Evolutionary conservation across 2,329 filamentous ascomycete species (phyloP), one percentile per base, ranked within the genome.

Genomic region (Gyromitra esculenta): DNA sequence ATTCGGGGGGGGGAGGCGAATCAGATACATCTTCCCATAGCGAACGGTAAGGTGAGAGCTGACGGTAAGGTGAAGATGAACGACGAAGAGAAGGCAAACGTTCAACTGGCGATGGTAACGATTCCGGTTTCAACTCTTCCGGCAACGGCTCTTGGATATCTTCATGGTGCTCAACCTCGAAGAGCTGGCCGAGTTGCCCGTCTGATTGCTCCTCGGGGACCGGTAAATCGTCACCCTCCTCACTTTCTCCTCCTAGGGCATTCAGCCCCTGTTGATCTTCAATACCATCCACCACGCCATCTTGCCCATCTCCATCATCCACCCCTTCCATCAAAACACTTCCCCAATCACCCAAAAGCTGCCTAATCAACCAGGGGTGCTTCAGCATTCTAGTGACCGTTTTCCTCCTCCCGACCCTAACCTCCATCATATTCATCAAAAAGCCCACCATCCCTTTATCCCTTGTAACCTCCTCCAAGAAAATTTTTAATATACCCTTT

Each of bases 311-410:
- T 7, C 54, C 50, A 18, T 45, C 60, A 13, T 45, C 50, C 15
- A 66, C 15, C 21, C n/a, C 59, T 9, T 48, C 59, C 25, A 60
- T 67, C 52, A 80, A 73, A 15, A 79, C 64, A 64, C 35, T 45
- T 15, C 60, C 78, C 73, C 73, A 79, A 18, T 73, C 68, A 6
- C 70, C 79, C 50, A 80, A 50, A n/a, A 80, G 45, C 25, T 45
- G 62, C 37, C 57, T 59, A 5, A 79, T 37, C 52, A 79, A 39
- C 79, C 79, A 80, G n/a, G 68, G 48, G 54, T 78, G 66, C 50
- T 52, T 77, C 48, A 80, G 37, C 37, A 75, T 67, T 21, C 67
- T 60, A 31, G 60, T 52, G 13, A 75, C 70, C 18, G 73, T 71
- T 45, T 62, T 64, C 45, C 79, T 45, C 15, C 70, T 48, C 18